Percentiles rank a stretch among this genome's conserved stretches.
phyloP scores from a whole-genome alignment of 345 rosid genomes.

The Syzygium grande region DNA sequence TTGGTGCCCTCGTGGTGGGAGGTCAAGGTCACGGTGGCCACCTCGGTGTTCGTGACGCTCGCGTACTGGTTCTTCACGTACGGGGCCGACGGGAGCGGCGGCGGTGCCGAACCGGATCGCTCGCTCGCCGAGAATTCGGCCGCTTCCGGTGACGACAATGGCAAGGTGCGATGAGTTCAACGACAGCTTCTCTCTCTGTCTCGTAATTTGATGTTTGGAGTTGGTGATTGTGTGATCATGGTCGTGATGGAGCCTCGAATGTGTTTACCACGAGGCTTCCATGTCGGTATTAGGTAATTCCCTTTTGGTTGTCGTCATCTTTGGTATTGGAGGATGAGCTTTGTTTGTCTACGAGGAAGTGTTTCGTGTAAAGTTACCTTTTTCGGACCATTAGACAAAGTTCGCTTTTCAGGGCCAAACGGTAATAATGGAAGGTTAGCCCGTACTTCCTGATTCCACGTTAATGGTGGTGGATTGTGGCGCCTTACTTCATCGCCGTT shows the following conservation, averaged over 20 bases:
- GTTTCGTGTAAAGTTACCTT: background rate
- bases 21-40: constrained; percentile 59
- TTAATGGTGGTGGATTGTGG: background rate
- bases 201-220: background rate
- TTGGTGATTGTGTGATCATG: background rate
- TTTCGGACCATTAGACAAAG: background rate
- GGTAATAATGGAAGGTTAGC: background rate
- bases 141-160: constrained; percentile 32
- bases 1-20: constrained; percentile 91
- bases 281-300: background rate
- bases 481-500: background rate
- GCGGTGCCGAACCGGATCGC: constrained; percentile 31
- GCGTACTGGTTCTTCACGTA: constrained; percentile 56
- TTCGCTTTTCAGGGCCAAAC: background rate
- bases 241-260: background rate
- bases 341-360: background rate
- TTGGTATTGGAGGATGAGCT: background rate
- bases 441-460: background rate
- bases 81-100: constrained; percentile 25
- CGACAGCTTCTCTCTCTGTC: background rate
- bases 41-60: constrained; percentile 46
- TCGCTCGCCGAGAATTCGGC: constrained; percentile 28
- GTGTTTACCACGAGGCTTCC: background rate
- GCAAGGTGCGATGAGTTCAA: constrained; percentile 41
- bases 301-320: background rate